Evolutionary conservation across 495 filamentous ascomycete genomes (phyloP), one percentile per base, ranked within the genome.

Genomic region (Trichoderma parareesei): DNA sequence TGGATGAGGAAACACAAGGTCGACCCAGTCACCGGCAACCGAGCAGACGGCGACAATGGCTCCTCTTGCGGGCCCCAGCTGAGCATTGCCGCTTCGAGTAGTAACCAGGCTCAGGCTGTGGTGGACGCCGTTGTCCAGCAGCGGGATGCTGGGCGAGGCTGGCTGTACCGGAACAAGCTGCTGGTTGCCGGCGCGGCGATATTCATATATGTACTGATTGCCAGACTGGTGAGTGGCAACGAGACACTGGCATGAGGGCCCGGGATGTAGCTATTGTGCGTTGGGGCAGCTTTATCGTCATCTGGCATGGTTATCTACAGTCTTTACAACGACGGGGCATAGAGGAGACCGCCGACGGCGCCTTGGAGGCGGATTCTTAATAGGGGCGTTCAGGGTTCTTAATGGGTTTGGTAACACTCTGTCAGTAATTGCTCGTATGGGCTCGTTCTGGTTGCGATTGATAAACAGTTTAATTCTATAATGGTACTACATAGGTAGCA

Each of bases 1-100:
- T 97, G 91, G 93, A 92, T 98, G 82, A 85, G 83, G 65, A 87
- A 91, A 67, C 85, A 90, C 68, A 84, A 85, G 43, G 85, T 98
- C 68, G 91, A 98, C 76, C 80, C 85, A n/a, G 75, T 75, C 27
- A 94, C 90, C 10, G 93, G 93, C 11, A 81, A 82, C 64, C 82
- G 83, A 67, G 75, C 42, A 64, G 66, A 44, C 67, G 59, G 76
- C 75, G 35, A 86, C 80, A 62, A 84, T 77, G 43, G 43, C 16
- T 49, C 61, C 8, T 84, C 87, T 14, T 90, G 88, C 67, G 87
- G 86, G 16, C 88, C 81, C 57, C 88, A 86, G 42, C 74, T 90
- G 18, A 82, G 86, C 63, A 85, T 86, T 67, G 81, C 88, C 14
- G 83, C 83, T 42, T 63, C 61, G 10, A 91, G 89, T 68, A 84